phyloP scores from a whole-genome alignment of 768 basidiomycete genomes.

The Nidularia sp. region DNA sequence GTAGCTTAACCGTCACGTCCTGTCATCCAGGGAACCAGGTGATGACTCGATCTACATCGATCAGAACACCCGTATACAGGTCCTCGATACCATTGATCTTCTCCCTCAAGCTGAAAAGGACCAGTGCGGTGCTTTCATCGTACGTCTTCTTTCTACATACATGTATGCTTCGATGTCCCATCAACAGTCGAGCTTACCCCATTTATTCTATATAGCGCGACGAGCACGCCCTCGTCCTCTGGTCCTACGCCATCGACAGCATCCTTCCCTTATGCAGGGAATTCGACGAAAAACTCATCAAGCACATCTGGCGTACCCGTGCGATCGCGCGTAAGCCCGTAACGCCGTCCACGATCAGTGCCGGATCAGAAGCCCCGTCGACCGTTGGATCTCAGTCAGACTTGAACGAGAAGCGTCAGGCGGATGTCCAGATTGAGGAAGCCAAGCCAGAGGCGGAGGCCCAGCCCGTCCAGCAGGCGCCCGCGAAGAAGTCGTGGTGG shows the following conservation, averaged over 20 bases:
- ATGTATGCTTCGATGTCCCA: not conserved
- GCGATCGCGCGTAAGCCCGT: constrained; percentile 14
- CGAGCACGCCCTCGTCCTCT: constrained; percentile 76
- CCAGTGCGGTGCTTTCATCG: constrained; percentile 82
- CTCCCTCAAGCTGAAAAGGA: constrained; percentile 83
- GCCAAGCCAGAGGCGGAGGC: constrained; percentile 6
- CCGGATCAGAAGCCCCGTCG: constrained; percentile 3
- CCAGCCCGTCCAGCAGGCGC: constrained; percentile 4
- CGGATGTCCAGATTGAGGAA: constrained; percentile 14
- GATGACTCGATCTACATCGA: constrained; percentile 66
- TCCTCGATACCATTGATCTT: constrained; percentile 62
- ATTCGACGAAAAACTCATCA: constrained; percentile 76
- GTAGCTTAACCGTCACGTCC: not conserved
- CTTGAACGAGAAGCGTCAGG: constrained; percentile 24
- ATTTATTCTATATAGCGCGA: constrained; percentile 37
- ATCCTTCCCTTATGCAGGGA: constrained; percentile 71
- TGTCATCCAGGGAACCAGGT: constrained; percentile 37
- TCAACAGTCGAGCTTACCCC: not conserved
- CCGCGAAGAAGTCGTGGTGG: constrained; percentile 31
- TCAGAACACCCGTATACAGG: constrained; percentile 79
- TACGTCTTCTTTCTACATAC: constrained; percentile 15
- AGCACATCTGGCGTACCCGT: constrained; percentile 70
- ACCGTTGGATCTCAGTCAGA: constrained; percentile 12
- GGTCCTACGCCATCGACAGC: constrained; percentile 66
- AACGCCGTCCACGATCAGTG: constrained; percentile 2